Conservation (phyloP, 495 filamentous ascomycete genomes). For the Rhizodiscina lignyota region DNA sequence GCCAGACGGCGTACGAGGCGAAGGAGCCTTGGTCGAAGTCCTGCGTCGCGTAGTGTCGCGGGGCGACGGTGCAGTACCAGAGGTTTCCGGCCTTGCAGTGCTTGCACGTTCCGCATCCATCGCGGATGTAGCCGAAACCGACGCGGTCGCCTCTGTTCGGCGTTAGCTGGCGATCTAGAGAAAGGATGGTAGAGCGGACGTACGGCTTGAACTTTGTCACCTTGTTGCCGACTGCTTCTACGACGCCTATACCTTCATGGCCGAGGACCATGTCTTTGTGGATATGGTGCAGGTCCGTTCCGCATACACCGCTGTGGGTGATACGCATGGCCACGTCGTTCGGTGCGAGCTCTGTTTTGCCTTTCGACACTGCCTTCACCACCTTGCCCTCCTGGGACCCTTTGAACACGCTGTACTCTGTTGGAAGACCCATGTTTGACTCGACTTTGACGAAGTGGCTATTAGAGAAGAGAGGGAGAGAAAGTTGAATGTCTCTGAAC, state of each 20-base stretch:
- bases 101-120: conserved; percentile 16
- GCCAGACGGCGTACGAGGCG: conserved; percentile 34
- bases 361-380: background rate
- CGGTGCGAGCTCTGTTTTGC: conserved; percentile 3
- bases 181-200: no score
- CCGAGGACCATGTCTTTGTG: conserved; percentile 26
- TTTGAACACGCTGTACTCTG: background rate
- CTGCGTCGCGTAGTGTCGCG: conserved; percentile 5
- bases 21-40: conserved; percentile 16
- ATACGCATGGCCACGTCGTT: conserved; percentile 10
- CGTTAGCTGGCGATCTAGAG: no score
- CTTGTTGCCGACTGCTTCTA: conserved; percentile 26
- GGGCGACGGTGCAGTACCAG: conserved; percentile 11
- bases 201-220: conserved; percentile 29
- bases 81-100: conserved; percentile 8
- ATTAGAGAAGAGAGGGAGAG: no score
- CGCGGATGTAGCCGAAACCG: conserved; percentile 20
- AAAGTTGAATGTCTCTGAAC: no score
- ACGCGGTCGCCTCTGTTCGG: conserved; percentile 29
- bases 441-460: no score
- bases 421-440: no score
- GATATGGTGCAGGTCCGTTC: conserved; percentile 5
- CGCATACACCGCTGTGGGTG: conserved; percentile 10
- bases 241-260: conserved; percentile 35
- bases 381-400: background rate